phyloP scores from a whole-genome alignment of 177 flowering plant genomes.

The Vitis hybrid region DNA sequence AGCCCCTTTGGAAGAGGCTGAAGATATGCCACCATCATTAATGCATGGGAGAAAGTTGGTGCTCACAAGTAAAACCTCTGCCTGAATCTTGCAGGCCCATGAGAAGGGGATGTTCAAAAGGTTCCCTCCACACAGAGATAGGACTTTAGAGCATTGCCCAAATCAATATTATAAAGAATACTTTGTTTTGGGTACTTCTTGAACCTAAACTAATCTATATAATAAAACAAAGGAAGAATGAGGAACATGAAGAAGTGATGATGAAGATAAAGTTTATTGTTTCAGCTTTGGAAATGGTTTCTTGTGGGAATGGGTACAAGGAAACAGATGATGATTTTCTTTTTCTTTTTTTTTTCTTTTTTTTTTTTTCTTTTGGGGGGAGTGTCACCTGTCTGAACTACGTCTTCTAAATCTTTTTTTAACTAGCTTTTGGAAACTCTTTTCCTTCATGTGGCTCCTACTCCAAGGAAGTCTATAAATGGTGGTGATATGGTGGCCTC shows the following conservation, averaged over 20 bases:
- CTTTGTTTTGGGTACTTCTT: neutral
- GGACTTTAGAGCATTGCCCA: neutral
- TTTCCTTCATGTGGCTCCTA: conserved; percentile 1
- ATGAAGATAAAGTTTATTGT: neutral
- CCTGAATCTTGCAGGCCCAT: conserved; percentile 2
- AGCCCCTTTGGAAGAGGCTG: neutral
- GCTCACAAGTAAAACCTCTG: neutral
- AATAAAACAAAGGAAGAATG: neutral
- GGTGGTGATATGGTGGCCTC: neutral
- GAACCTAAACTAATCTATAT: neutral
- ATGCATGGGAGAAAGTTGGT: neutral
- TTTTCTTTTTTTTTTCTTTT: neutral
- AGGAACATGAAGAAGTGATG: neutral
- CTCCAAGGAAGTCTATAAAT: conserved; percentile 3
- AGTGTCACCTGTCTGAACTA: neutral
- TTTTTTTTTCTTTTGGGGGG: neutral
- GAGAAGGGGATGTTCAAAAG: neutral
- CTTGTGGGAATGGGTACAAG: neutral
- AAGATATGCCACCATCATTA: neutral
- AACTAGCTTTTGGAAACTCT: neutral
- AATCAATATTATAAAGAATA: too few relatives aligned
- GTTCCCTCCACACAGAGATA: neutral
- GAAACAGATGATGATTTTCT: neutral
- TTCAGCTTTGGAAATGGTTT: neutral
- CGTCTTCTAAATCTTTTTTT: neutral